Evolutionary conservation across 495 filamentous ascomycete genomes (phyloP).

Genomic region (Hyaloscypha bicolor): DNA sequence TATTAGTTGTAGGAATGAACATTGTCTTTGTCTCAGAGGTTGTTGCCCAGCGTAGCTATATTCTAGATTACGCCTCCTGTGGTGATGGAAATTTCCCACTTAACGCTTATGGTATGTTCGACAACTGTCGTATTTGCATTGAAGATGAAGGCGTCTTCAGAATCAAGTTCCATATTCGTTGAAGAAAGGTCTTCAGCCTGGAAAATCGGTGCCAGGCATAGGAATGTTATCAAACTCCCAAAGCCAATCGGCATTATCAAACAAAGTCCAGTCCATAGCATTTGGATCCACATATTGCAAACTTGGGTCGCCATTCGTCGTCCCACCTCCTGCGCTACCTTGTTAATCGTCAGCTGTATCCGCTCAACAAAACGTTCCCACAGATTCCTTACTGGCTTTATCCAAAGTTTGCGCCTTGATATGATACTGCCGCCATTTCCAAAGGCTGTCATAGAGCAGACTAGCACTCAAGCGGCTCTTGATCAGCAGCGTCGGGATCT

Average conservation of each 20-base stretch:
- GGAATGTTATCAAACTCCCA: background rate
- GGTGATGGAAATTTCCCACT: no score
- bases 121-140: background rate
- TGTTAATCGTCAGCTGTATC: background rate
- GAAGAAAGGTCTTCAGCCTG: background rate
- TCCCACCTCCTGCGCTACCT: background rate
- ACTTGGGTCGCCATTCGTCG: background rate
- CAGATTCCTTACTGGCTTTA: background rate
- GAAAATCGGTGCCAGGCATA: background rate
- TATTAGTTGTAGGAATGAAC: no score
- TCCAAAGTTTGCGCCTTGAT: background rate
- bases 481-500: background rate
- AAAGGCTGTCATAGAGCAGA: slow-evolving; percentile 1
- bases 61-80: no score
- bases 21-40: no score
- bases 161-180: background rate
- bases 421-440: background rate
- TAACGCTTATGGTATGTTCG: background rate
- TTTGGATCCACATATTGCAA: background rate
- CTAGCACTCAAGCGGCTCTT: background rate
- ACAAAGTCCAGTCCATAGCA: background rate
- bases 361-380: background rate
- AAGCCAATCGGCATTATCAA: background rate
- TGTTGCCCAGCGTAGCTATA: no score
- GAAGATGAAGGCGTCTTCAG: background rate